Evolutionary conservation across 2,329 filamentous ascomycete species (phyloP), one percentile per base, ranked within the genome.

Genomic region (Thermoascus crustaceus): DNA sequence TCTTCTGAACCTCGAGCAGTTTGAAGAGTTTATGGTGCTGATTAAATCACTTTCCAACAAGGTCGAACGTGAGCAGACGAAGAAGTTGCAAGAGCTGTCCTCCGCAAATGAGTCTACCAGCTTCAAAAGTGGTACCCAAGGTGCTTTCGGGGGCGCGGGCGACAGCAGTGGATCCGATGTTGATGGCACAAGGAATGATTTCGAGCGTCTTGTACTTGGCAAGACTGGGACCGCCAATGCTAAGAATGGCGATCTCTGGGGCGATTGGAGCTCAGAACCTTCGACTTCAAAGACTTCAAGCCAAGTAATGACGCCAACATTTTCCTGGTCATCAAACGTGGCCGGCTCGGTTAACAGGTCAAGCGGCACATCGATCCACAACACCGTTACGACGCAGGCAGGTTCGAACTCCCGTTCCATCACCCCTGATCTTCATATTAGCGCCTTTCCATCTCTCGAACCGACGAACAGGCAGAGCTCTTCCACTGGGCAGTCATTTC

Each of bases 161-260:
- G 50, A 48, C 23, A 45, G 50, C 21, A 45, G 41, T 25, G 48
- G 72, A 6, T 68, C 72, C 3, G 71, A 67, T 2, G 72, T 60
- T n/a, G 67, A 67, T n/a, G 71, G 66, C 8, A 48, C 50, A 17
- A 72, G 82, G 32, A 75, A 82, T 39, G 86, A 93, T 53, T 98
- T 96, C 52, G 88, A 94, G 57, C 76, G 76, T 2, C 76, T 98
- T 2, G 88, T 98, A 34, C 86, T 93, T 52, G 89, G 89, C 6
- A 77, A 75, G 37, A 66, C 44, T 4, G 42, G 70, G 30, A 61
- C 53, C 18, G 60, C 53, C n/a, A 53, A 47, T 36, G 47, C 43
- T 32, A 53, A 52, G 17, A 55, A 57, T 35, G 52, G 43, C 9
- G 51, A 57, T 36, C 42, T 52, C 10, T 62, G 57, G 57, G 52